Evolutionary conservation across 1,139 yeast genomes (phyloP).

Genomic region (Yamadazyma oceani): DNA sequence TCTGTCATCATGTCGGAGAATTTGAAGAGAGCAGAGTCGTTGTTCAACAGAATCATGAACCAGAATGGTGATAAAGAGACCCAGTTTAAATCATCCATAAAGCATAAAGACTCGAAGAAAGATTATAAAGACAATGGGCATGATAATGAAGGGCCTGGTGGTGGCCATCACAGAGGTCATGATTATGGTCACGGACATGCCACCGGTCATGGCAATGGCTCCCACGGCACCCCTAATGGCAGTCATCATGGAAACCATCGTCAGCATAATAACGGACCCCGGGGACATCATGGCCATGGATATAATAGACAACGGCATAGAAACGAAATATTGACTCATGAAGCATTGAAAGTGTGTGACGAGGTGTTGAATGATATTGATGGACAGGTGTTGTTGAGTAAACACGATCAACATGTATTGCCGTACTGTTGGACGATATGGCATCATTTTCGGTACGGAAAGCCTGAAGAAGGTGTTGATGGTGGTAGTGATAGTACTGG

Average conservation of each 20-base stretch:
- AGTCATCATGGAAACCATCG: conserved; percentile 3
- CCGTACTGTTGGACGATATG: conserved; percentile 53
- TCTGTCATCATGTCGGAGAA: conserved; percentile 50
- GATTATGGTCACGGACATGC: background rate
- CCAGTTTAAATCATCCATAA: conserved; percentile 9
- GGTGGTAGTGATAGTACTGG: too few species aligned
- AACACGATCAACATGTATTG: conserved; percentile 38
- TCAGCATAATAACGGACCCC: conserved; percentile 6
- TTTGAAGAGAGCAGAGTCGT: conserved; percentile 50
- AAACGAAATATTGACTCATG: conserved; percentile 16
- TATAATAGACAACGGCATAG: conserved; percentile 10
- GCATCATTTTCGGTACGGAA: conserved; percentile 42
- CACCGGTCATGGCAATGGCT: conserved; percentile 5
- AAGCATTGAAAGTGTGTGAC: conserved; percentile 31
- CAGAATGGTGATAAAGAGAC: conserved; percentile 23
- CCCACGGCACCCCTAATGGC: conserved; percentile 3
- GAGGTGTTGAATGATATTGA: conserved; percentile 34
- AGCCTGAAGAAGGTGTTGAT: conserved; percentile 10
- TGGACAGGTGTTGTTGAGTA: conserved; percentile 26
- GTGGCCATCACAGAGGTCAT: too few species aligned
- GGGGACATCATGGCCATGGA: conserved; percentile 10
- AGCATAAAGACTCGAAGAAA: conserved; percentile 1
- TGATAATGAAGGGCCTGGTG: conserved; percentile 1
- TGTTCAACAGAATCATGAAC: conserved; percentile 51
- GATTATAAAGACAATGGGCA: conserved; percentile 3